Conservation (phyloP, 805 yeast species). For the Saccharomycopsis javanensis region DNA sequence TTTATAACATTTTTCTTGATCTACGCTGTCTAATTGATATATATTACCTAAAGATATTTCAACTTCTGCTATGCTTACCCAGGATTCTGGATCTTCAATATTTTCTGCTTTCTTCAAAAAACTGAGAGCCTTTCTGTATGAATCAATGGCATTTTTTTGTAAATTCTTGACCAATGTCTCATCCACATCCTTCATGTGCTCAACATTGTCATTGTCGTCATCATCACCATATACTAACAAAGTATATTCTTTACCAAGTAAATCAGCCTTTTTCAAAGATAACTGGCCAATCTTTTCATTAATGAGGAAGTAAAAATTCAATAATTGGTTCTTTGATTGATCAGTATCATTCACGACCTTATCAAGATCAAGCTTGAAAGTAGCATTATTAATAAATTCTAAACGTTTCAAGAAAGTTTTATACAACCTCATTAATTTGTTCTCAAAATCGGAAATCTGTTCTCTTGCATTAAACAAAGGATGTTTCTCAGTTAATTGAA, state of each 20-base stretch:
- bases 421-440: conserved; percentile 35
- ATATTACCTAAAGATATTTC: conserved; percentile 70
- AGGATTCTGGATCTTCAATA: conserved; percentile 65
- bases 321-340: not conserved
- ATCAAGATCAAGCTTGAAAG: conserved; percentile 6
- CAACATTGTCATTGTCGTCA: conserved; percentile 27
- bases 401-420: conserved; percentile 6
- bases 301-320: conserved; percentile 23
- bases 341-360: conserved; percentile 15
- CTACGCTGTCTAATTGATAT: conserved; percentile 50
- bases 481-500: conserved; percentile 31
- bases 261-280: conserved; percentile 55
- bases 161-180: conserved; percentile 30
- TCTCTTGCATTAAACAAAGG: conserved; percentile 40
- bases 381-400: conserved; percentile 2
- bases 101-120: conserved; percentile 52
- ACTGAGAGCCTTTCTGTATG: conserved; percentile 44
- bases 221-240: conserved; percentile 50
- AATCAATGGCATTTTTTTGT: conserved; percentile 37
- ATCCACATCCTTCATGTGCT: conserved; percentile 23
- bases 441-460: conserved; percentile 35
- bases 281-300: conserved; percentile 52
- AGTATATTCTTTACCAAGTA: conserved; percentile 45
- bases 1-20: conserved; percentile 56
- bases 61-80: conserved; percentile 85